Base-by-base conservation (phyloP, 2,329 filamentous ascomycete species). In the Chaetomium globosum region DNA sequence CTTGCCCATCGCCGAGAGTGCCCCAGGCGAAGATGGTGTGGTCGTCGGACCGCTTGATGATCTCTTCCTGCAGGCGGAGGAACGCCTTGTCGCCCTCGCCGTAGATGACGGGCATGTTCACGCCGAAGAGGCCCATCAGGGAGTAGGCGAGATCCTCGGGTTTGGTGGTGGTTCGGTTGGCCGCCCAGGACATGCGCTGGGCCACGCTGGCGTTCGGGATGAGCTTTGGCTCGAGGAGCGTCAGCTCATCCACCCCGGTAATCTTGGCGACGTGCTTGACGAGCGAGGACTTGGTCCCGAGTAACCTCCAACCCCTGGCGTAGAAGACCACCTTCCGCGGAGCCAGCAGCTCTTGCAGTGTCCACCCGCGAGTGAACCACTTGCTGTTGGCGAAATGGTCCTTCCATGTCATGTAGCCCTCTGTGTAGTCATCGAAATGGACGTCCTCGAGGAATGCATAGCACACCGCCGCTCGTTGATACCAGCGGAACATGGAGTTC, bases 81-180 rank as follows among this genome's bases (percentile, higher is more conserved):
- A 79, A 76, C 0, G 78, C 74, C 0, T 72, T 73, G 0, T 21
- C 5, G 0, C 76, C 75, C 54, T 79, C 75, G 0, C 80, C 80
- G 58, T 82, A 82, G 0, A 81, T 59, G 4, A 81, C 68, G 0
- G 80, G 75, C 76, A 82, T 80, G 46, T 78, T 75, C 28, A 82
- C 73, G 0, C 73, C 72, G 31, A 82, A 82, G 0, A 82, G 73
- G 0, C 80, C 80, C 3, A 82, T 65, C 0, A 82, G 70, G 10
- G 74, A 80, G 49, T 82, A 82, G 0, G 79, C 79, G n/a, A 74
- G 74, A 48, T 82, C 81, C 55, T 82, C 80, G 0, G 62, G 4
- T 3, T 75, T 64, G 0, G 71, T 74, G 0, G 79, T 80, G 4
- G 71, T 62, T 21, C 74, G 73, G 19, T 63, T 65, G 10, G 75